Evolutionary conservation across 306 rosid species (phyloP), one percentile per base, ranked within the genome.

Genomic region (Vigna reflexopilosa): DNA sequence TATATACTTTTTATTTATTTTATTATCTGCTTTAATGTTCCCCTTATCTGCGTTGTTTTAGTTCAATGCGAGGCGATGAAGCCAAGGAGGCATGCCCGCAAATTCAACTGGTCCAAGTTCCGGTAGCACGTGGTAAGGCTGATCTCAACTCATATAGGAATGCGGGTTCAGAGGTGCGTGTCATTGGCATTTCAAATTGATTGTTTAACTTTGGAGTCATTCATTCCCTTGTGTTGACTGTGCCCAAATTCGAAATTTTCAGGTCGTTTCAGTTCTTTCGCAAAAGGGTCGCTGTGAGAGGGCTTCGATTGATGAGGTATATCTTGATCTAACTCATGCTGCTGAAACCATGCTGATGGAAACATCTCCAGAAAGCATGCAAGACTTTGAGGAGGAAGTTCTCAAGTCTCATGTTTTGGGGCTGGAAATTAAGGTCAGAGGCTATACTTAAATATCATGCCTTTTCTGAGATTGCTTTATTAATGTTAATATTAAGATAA

Each of bases 241-340:
- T 54, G 67, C 16, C 40, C 63, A 17, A 11, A 78, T 85, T 58
- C 42, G 2, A 54, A 34, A 42, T 49, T 56, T 76, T 12, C 74
- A 94, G 98, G 98, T 95, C 58, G 97, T 92, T 83, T 80, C 90
- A 13, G 62, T 95, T 84, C 92, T 95, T 81, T 68, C 98, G 3
- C 85, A 84, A 72, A 95, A 86, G 83, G 98, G 95, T 68, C 89
- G 91, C 15, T 95, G 98, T 59, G 98, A 95, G 90, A 89, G 98
- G 83, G 98, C 98, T 77, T 95, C 98, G 0, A 95, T 95, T 72
- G 98, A 95, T 71, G 98, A 95, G 87, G 98, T 92, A 4, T 95
- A 95, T 84, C 95, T 95, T 63, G 98, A 92, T 82, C 95, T 95
- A 62, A 90, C 98, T 2, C 90, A 87, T 66, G 98, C 97, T 70